Conservation (phyloP, 352 stramenopile species). For the Phytophthora sansomeana region DNA sequence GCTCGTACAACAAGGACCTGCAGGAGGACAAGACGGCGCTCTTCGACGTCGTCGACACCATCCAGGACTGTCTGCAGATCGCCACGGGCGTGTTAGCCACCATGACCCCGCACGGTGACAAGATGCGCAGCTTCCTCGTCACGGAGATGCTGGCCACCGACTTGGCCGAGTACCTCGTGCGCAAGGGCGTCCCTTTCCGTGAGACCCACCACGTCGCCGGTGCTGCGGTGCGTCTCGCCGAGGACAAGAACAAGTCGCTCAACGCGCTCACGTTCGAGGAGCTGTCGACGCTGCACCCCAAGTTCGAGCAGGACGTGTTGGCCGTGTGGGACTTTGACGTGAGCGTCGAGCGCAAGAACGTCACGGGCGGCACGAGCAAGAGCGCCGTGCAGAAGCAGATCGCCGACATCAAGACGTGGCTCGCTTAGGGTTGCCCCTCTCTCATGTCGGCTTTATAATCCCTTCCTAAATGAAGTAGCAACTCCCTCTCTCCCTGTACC, state of each 20-base stretch:
- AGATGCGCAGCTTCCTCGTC: slow-evolving; percentile 95
- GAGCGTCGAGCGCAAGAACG: slow-evolving; percentile 93
- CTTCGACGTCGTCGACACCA: slow-evolving; percentile 97
- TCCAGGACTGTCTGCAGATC: slow-evolving; percentile 98
- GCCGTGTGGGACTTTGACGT: slow-evolving; percentile 92
- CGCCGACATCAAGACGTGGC: slow-evolving; percentile 74
- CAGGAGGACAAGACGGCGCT: slow-evolving; percentile 99
- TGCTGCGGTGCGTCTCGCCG: slow-evolving; percentile 92
- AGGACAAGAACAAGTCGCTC: slow-evolving; percentile 89
- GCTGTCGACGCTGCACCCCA: slow-evolving; percentile 85
- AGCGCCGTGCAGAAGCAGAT: slow-evolving; percentile 85
- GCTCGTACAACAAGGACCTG: slow-evolving; percentile 99
- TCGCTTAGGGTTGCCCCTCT: slow-evolving; percentile 36
- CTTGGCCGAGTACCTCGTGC: slow-evolving; percentile 98
- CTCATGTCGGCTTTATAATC: slow-evolving; percentile 15
- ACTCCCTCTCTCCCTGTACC: neutral
- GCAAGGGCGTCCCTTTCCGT: slow-evolving; percentile 98
- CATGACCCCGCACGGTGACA: slow-evolving; percentile 95
- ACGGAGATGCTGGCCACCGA: slow-evolving; percentile 99
- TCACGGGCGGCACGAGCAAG: slow-evolving; percentile 85
- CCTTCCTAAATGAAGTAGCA: slow-evolving; percentile 21
- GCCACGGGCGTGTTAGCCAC: slow-evolving; percentile 96
- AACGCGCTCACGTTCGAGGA: slow-evolving; percentile 92
- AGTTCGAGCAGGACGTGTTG: slow-evolving; percentile 92
- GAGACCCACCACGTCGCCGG: slow-evolving; percentile 99